Evolutionary conservation across 257 asterid species (phyloP).

Genomic region (Datura wrightii): DNA sequence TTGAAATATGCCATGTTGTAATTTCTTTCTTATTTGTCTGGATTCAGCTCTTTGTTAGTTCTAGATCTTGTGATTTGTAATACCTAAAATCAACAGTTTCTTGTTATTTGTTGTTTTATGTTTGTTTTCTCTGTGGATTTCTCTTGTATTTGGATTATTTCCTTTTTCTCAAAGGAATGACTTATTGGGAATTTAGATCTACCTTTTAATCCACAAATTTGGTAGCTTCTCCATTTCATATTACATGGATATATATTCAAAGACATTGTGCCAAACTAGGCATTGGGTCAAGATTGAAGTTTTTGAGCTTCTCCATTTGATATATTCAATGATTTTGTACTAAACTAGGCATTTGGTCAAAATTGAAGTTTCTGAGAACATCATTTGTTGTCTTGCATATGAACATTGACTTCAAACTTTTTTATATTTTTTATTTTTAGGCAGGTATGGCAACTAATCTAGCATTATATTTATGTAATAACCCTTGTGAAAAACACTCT

Average conservation of each 20-base stretch:
- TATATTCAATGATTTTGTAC: background rate
- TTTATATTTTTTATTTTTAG: background rate
- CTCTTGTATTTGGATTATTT: constrained; percentile 29
- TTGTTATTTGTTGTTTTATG: constrained; percentile 28
- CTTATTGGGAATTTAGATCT: constrained; percentile 14
- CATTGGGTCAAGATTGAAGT: background rate
- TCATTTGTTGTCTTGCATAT: background rate
- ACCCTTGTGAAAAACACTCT: background rate
- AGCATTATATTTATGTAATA: constrained; percentile 8
- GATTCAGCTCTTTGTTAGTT: constrained; percentile 34
- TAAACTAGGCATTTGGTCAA: background rate
- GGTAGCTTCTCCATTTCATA: background rate
- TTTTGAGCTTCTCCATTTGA: background rate
- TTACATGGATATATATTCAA: background rate
- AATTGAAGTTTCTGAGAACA: constrained; percentile 4
- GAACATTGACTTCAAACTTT: constrained; percentile 1
- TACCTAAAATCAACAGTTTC: constrained; percentile 22
- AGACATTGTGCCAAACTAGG: background rate
- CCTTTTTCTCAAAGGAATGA: constrained; percentile 35
- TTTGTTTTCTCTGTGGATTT: constrained; percentile 19
- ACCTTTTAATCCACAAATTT: constrained; percentile 11
- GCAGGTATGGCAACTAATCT: constrained; percentile 23
- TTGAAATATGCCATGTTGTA: constrained; percentile 40
- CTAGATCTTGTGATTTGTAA: constrained; percentile 34
- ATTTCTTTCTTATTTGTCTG: constrained; percentile 32